phyloP scores from a whole-genome alignment of 257 asterid species.

The Capsicum chinense region DNA sequence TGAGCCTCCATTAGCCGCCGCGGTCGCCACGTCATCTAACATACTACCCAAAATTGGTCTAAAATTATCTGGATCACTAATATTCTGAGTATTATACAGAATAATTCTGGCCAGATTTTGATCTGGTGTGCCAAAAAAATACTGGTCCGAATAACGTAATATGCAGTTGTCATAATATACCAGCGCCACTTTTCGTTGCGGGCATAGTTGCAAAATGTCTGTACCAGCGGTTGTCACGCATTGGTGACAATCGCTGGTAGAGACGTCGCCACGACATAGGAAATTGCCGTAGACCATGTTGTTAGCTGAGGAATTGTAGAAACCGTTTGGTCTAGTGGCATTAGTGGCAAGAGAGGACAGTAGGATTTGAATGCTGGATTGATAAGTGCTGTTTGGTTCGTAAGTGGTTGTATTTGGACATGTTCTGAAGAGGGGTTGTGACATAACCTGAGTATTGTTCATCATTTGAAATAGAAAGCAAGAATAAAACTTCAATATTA shows the following conservation, averaged over 20 bases:
- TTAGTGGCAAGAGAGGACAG: background rate
- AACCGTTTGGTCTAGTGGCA: constrained; percentile 8
- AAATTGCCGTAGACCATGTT: constrained; percentile 5
- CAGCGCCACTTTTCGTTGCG: no score
- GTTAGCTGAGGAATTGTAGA: constrained; percentile 14
- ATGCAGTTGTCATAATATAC: no score
- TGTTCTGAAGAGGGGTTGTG: background rate
- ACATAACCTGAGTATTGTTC: background rate
- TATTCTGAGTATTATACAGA: no score
- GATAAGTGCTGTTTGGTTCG: constrained; percentile 2
- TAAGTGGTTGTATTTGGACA: background rate
- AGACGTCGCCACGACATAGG: constrained; percentile 21
- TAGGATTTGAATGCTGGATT: background rate
- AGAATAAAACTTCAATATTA: background rate
- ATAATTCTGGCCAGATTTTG: no score
- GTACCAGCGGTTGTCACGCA: background rate
- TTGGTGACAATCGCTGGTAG: background rate
- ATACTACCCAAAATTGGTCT: no score
- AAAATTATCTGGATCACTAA: no score
- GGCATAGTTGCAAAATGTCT: no score
- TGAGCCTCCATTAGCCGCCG: no score
- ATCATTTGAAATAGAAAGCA: background rate
- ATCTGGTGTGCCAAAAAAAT: no score
- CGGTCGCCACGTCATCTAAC: no score
- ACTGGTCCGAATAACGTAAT: no score